Base-by-base conservation (phyloP, 2,329 filamentous ascomycete genomes). In the Colletotrichum phormii region DNA sequence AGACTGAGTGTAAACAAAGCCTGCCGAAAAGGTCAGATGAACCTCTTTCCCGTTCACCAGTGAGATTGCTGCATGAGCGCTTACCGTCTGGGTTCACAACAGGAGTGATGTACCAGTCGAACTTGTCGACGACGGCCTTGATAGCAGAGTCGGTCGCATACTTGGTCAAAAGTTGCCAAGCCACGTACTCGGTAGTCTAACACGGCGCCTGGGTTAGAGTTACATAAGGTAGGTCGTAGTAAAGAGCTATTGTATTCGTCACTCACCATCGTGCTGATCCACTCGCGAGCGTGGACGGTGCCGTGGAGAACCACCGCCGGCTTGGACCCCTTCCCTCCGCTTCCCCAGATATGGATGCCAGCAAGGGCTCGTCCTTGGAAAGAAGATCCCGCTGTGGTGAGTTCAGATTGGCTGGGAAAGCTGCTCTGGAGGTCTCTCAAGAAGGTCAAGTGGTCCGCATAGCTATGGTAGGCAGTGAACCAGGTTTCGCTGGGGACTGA, bases 321-420 rank as follows among this genome's bases (percentile, higher is more conserved):
- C 74, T 87, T 88, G 26, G 76, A 79, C 33, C 86, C 84, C 62
- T 82, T 83, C 1, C 84, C 84, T 2, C 77, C 77, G 60, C 77
- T 81, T 3, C 89, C 89, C 80, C 84, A 90, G 72, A 91, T 82
- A 73, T 90, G 89, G 49, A 91, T 81, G 1, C 91, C 94, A 9
- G 89, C 88, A 66, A 96, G 94, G 70, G 80, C 73, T 46, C 86
- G 83, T 1, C 85, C 86, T 67, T 88, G 78, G 49, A 82, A 79
- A 0, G 87, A 88, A 18, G 79, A 82, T 2, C 89, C 89, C 2
- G 84, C 80, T 4, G 81, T 83, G 46, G 90, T 82, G n/a, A 89
- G 80, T 62, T 87, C 83, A 0, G 88, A 83, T 71, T 87, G 85
- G 33, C 74, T 75, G 4, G 86, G 79, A 69, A 86, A 85, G 0